Conservation (phyloP, 164 flowering plant genomes). For the Vitis vinifera region DNA sequence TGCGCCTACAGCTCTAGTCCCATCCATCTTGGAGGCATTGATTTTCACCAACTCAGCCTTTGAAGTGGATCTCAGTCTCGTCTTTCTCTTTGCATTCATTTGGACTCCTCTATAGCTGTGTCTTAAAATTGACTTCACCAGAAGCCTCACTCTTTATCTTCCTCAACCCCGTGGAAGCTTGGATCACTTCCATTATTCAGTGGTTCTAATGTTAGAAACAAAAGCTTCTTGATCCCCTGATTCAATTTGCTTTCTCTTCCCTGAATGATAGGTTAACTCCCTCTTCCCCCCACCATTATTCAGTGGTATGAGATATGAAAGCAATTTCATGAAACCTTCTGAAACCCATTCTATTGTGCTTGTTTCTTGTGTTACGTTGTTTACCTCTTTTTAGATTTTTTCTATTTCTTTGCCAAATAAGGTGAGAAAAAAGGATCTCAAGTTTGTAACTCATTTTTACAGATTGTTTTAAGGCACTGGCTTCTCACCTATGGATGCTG, state of each 20-base stretch:
- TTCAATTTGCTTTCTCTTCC: constrained; percentile 24
- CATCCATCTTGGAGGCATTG: constrained; percentile 9
- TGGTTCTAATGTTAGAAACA: constrained; percentile 7
- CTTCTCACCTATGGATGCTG: too few relatives aligned
- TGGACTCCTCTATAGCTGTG: constrained; percentile 58
- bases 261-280: constrained; percentile 25
- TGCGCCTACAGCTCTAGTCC: constrained; percentile 7
- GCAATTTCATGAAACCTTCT: too few relatives aligned
- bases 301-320: too few relatives aligned
- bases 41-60: constrained; percentile 13
- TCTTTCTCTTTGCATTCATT: constrained; percentile 20
- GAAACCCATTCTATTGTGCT: too few relatives aligned
- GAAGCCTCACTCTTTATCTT: constrained; percentile 22
- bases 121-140: constrained; percentile 21
- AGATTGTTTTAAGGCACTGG: too few relatives aligned
- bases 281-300: constrained; percentile 40
- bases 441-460: too few relatives aligned
- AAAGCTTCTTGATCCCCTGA: constrained; percentile 17
- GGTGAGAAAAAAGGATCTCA: too few relatives aligned
- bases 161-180: constrained; percentile 12
- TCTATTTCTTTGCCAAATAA: too few relatives aligned
- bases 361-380: too few relatives aligned
- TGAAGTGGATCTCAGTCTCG: constrained; percentile 13
- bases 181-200: constrained; percentile 15
- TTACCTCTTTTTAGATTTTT: too few relatives aligned